Evolutionary conservation across 2,329 filamentous ascomycete species (phyloP), one percentile per base, ranked within the genome.

Genomic region (Trichoderma breve): DNA sequence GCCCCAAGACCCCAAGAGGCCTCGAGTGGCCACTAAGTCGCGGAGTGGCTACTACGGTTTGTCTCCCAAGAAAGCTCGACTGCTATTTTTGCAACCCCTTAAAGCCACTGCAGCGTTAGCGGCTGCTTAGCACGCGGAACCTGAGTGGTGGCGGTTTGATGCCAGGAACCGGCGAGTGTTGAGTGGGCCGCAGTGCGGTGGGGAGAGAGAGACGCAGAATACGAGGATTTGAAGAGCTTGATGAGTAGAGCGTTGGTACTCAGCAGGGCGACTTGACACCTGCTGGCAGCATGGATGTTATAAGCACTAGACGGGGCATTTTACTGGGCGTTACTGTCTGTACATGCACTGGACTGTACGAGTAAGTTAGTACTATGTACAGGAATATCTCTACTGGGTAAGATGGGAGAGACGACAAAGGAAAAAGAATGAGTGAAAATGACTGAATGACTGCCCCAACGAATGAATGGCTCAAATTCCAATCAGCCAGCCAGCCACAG

Each of bases 101-200:
- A 72, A 62, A 72, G 71, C 71, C 64, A 72, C 64, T 72, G 71
- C 64, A 72, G 55, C 51, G 28, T 55, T 72, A 72, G 71, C 71
- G 71, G 57, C 39, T 43, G 53, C 39, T 57, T 64, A 66, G 61
- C 69, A 71, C 34, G 32, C 64, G 47, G 51, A 21, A 30, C 26
- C 30, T 34, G 64, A 39, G 68, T 58, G 61, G 69, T 70, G 55
- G 32, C 60, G 55, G 58, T 47, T 64, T 55, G 36, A 62, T 71
- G 62, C 55, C 53, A 71, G 70, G 70, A 67, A 71, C 57, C 57
- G 21, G 65, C 34, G 11, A 43, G 39, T 1, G 39, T 43, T 43
- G 30, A 26, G 68, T 64, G 55, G 68, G 68, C 24, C 57, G 24
- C 18, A 15, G 15, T 39, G 65, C 21, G 63, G 63, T n/a, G 32